Conservation (phyloP, 768 basidiomycete genomes). For the Galerina marginata region DNA sequence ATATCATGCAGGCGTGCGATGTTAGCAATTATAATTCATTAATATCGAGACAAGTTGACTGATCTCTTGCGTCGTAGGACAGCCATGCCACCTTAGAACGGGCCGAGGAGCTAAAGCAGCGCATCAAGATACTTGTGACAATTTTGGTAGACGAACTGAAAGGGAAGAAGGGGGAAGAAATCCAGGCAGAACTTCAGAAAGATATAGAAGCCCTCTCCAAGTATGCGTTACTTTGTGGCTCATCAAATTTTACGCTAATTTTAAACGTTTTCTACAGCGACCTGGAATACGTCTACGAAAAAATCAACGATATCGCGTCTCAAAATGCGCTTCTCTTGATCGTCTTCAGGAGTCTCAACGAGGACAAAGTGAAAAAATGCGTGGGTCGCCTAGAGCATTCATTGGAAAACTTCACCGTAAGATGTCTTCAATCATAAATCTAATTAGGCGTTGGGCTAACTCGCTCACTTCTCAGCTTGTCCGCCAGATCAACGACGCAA, state of each 20-base stretch:
- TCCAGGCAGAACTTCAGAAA: background rate
- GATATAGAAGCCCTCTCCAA: background rate
- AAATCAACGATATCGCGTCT: background rate
- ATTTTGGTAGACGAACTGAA: background rate
- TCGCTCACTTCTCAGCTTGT: background rate
- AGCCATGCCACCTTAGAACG: conserved; percentile 3
- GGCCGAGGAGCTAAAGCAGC: background rate
- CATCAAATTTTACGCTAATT: background rate
- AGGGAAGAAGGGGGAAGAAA: background rate
- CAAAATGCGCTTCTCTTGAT: background rate
- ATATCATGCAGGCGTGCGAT: background rate
- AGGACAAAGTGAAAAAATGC: conserved; percentile 1
- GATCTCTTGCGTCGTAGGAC: background rate
- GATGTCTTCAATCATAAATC: background rate
- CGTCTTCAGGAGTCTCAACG: background rate
- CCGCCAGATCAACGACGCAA: background rate
- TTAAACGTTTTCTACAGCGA: background rate
- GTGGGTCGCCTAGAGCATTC: background rate
- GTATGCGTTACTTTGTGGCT: background rate
- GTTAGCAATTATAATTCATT: background rate
- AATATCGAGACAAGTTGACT: no score
- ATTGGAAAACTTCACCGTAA: conserved; percentile 4
- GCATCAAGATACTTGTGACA: background rate
- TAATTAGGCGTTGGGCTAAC: background rate
- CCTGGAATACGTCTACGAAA: conserved; percentile 5